phyloP scores from a whole-genome alignment of 2,329 filamentous ascomycete species.

The Epichloe coenophiala region DNA sequence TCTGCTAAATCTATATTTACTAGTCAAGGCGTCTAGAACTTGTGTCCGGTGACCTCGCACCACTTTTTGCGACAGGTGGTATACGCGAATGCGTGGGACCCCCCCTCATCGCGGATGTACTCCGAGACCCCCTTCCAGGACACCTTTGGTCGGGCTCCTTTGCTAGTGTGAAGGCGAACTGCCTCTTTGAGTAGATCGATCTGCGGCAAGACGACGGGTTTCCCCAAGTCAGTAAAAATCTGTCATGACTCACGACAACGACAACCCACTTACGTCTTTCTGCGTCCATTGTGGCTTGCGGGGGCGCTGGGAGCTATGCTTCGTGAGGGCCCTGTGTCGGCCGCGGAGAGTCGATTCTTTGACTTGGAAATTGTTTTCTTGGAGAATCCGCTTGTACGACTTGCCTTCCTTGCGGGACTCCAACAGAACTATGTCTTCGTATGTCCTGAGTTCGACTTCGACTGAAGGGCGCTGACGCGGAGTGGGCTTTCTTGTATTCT shows the following conservation, averaged over 20 bases:
- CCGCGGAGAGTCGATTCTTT: conserved; percentile 63
- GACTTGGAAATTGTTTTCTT: conserved; percentile 40
- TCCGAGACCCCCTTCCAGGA: conserved; percentile 45
- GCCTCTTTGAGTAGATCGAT: conserved; percentile 30
- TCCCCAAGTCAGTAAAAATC: not conserved
- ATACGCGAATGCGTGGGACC: conserved; percentile 45
- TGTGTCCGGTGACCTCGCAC: not conserved
- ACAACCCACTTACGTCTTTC: conserved; percentile 42
- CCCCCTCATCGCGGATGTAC: conserved; percentile 37
- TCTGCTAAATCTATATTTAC: too few species aligned
- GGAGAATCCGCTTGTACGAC: conserved; percentile 52
- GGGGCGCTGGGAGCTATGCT: conserved; percentile 46
- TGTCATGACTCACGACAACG: conserved; percentile 7
- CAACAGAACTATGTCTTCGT: conserved; percentile 34
- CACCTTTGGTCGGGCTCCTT: conserved; percentile 32
- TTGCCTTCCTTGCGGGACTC: conserved; percentile 39
- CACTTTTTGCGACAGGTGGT: conserved; percentile 45
- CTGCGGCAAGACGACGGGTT: conserved; percentile 15
- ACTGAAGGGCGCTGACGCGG: too few species aligned
- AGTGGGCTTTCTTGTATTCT: not conserved
- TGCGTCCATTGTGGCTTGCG: conserved; percentile 52
- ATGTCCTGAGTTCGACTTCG: not conserved
- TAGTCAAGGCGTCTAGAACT: conserved; percentile 16
- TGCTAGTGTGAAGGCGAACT: conserved; percentile 13
- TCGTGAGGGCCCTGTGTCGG: conserved; percentile 51